phyloP scores from a whole-genome alignment of 768 basidiomycete genomes.

The Chalciporus pseudorubinellus region DNA sequence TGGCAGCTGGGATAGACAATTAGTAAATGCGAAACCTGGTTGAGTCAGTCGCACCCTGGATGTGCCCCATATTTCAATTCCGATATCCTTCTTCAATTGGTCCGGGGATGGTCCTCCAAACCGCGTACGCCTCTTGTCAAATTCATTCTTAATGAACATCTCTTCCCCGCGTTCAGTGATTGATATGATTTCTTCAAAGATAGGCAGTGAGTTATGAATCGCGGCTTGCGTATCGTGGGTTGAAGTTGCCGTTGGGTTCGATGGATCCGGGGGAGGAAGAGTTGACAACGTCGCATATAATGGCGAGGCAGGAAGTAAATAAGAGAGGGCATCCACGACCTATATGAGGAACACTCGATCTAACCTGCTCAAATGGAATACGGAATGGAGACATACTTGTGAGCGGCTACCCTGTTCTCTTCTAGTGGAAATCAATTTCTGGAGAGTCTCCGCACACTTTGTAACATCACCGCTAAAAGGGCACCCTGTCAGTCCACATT shows the following conservation, averaged over 20 bases:
- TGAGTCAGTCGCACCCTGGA: constrained; percentile 50
- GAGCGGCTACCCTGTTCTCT: constrained; percentile 56
- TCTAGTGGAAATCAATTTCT: constrained; percentile 68
- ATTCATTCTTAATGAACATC: constrained; percentile 55
- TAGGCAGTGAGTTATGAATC: constrained; percentile 65
- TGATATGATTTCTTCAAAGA: constrained; percentile 68
- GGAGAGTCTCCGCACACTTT: constrained; percentile 79
- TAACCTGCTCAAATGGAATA: neutral
- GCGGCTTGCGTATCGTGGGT: constrained; percentile 57
- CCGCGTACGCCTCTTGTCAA: constrained; percentile 75
- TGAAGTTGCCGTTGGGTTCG: constrained; percentile 64
- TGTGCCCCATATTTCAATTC: constrained; percentile 55
- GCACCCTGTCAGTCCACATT: neutral
- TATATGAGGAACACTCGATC: constrained; percentile 28
- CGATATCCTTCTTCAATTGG: constrained; percentile 59
- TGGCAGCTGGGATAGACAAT: constrained; percentile 52
- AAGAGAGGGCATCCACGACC: constrained; percentile 64
- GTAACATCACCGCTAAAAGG: constrained; percentile 60
- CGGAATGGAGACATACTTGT: constrained; percentile 43
- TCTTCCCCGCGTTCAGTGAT: constrained; percentile 66
- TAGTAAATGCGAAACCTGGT: constrained; percentile 4
- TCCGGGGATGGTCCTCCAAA: constrained; percentile 65
- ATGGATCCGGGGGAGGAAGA: constrained; percentile 74
- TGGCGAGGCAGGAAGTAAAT: constrained; percentile 73
- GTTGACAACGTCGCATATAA: constrained; percentile 58